Percentiles rank a stretch among this genome's conserved stretches.
phyloP scores from a whole-genome alignment of 768 basidiomycete genomes.

The Tricholoma matsutake region DNA sequence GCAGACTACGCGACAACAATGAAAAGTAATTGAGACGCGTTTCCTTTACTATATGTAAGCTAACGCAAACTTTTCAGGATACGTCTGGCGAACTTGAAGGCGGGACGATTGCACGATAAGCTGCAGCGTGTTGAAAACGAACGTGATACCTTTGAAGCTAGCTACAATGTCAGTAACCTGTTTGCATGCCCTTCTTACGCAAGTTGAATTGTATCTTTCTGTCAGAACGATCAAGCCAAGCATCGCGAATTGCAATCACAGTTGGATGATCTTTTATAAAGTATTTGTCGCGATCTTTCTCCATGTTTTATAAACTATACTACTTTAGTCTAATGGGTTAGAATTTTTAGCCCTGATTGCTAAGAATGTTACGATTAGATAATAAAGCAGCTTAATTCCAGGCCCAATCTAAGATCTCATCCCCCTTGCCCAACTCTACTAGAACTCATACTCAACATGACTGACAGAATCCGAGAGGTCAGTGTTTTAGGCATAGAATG shows the following conservation, averaged over 20 bases:
- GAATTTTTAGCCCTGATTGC: not conserved
- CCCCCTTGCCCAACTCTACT: constrained; percentile 25
- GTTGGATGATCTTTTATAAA: constrained; percentile 15
- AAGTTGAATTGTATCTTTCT: constrained; percentile 13
- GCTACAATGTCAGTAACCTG: constrained; percentile 15
- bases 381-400: constrained; percentile 23
- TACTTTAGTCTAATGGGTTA: too few relatives aligned
- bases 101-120: constrained; percentile 15
- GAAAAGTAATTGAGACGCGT: constrained; percentile 9
- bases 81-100: constrained; percentile 9
- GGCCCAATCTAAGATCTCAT: constrained; percentile 35
- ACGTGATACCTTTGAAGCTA: constrained; percentile 12
- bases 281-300: too few relatives aligned
- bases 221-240: constrained; percentile 15
- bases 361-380: constrained; percentile 10
- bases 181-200: not conserved
- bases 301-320: too few relatives aligned
- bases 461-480: constrained; percentile 54
- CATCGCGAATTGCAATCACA: constrained; percentile 22
- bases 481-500: not conserved
- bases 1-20: constrained; percentile 3
- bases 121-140: constrained; percentile 9
- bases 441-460: constrained; percentile 30
- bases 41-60: not conserved
- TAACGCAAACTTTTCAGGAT: constrained; percentile 1